These are phyloP conservation scores for Paxillus rubicundulus DNA, from an alignment of 768 basidiomycete species.

Conservation along the genomic window DNA sequence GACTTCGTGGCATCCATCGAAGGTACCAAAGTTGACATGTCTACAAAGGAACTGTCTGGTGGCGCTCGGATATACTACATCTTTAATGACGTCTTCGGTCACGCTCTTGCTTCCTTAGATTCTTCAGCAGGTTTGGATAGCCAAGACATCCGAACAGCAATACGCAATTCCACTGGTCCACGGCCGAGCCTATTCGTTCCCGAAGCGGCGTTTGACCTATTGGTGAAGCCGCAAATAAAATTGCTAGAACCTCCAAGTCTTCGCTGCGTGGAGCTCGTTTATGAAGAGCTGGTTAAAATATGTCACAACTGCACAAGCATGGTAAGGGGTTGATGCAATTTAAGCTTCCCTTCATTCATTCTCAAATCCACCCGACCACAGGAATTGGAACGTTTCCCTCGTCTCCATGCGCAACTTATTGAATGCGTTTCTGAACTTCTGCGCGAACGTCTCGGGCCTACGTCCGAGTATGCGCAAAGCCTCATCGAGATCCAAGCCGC, in stretches of 20 bases:
- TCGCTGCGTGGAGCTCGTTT: slow-evolving; percentile 96
- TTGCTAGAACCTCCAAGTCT: slow-evolving; percentile 90
- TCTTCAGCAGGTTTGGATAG: slow-evolving; percentile 88
- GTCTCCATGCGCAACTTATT: slow-evolving; percentile 87
- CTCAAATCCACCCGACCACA: slow-evolving; percentile 28
- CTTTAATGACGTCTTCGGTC: slow-evolving; percentile 97
- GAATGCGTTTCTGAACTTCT: slow-evolving; percentile 97
- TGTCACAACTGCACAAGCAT: slow-evolving; percentile 96
- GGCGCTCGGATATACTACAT: slow-evolving; percentile 99
- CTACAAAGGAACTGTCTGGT: slow-evolving; percentile 96
- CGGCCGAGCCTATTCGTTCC: slow-evolving; percentile 95
- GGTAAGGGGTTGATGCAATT: slow-evolving; percentile 45
- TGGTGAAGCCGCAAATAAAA: slow-evolving; percentile 98
- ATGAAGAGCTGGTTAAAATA: slow-evolving; percentile 98
- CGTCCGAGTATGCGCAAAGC: slow-evolving; percentile 94
- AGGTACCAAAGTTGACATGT: slow-evolving; percentile 93
- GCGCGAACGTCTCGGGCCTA: slow-evolving; percentile 92
- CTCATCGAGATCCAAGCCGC: slow-evolving; percentile 97
- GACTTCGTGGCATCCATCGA: slow-evolving; percentile 98
- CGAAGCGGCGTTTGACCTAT: slow-evolving; percentile 92
- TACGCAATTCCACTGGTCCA: slow-evolving; percentile 97
- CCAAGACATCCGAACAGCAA: slow-evolving; percentile 96
- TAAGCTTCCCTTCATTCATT: background rate
- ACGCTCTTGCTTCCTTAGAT: slow-evolving; percentile 86
- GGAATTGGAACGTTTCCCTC: slow-evolving; percentile 96